Percentiles rank a stretch among this genome's conserved stretches.
These are phyloP conservation scores for Aurifilum marmelostoma DNA, from an alignment of 2,329 filamentous ascomycete genomes.

Conservation along the genomic window DNA sequence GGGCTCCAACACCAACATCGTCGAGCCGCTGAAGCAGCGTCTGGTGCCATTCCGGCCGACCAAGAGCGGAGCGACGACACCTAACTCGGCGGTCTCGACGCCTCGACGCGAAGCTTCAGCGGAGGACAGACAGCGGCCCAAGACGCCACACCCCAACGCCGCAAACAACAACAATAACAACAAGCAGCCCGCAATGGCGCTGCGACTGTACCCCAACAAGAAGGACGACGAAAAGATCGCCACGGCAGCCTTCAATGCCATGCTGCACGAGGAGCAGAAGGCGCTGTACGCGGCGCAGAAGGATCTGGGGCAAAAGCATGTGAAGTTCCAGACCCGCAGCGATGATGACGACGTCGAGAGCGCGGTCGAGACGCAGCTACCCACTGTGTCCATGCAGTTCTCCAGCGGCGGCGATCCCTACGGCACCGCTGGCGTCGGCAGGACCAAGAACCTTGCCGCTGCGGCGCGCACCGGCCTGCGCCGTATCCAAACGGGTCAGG, in stretches of 20 bases:
- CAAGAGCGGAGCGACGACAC: conserved; percentile 10
- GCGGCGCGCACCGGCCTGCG: conserved; percentile 19
- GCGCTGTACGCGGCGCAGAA: conserved; percentile 15
- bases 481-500: conserved; percentile 26
- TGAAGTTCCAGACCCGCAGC: not conserved
- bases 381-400: conserved; percentile 9
- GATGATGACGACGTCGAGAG: conserved; percentile 19
- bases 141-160: conserved; percentile 15
- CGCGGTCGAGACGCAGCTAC: conserved; percentile 16
- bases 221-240: conserved; percentile 28
- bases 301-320: not conserved
- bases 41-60: conserved; percentile 25
- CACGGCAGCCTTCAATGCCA: conserved; percentile 23
- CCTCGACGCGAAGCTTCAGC: not conserved
- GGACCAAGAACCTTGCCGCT: conserved; percentile 13
- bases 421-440: not conserved
- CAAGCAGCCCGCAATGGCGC: conserved; percentile 7
- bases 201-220: conserved; percentile 26
- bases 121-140: conserved; percentile 15
- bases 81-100: not conserved
- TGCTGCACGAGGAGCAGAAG: conserved; percentile 27
- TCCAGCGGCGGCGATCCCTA: not conserved
- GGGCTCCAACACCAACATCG: conserved; percentile 7
- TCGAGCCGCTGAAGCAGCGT: conserved; percentile 24
- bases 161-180: not conserved